A percentile compares a stretch with the other conserved stretches of the same genome.
phyloP scores from a whole-genome alignment of 345 rosid species.

The Arabidopsis thaliana region TAIR10.1 NC_003074.8:9656001-9656500 shows the following conservation, averaged over 20 bases:
- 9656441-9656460: slow-evolving; percentile 12
- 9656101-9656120: slow-evolving; percentile 77
- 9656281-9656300: slow-evolving; percentile 90
- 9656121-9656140: slow-evolving; percentile 70
- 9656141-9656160: slow-evolving; percentile 78
- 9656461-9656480: slow-evolving; percentile 37
- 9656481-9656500: slow-evolving; percentile 5
- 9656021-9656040: slow-evolving; percentile 8
- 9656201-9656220: slow-evolving; percentile 82
- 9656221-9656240: slow-evolving; percentile 85
- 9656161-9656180: slow-evolving; percentile 94
- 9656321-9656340: slow-evolving; percentile 42
- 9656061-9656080: slow-evolving; percentile 48
- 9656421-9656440: neutral
- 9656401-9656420: neutral
- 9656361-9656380: slow-evolving; percentile 43
- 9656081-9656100: slow-evolving; percentile 75
- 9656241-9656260: slow-evolving; percentile 71
- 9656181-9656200: slow-evolving; percentile 66
- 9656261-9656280: slow-evolving; percentile 64
- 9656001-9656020: neutral
- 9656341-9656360: slow-evolving; percentile 42
- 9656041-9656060: neutral
- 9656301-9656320: slow-evolving; percentile 57
- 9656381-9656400: slow-evolving; percentile 15